Percentiles rank a stretch among this genome's conserved stretches.
These are phyloP conservation scores for Antrodiella citrinella DNA, from an alignment of 768 basidiomycete genomes.

Conservation along the genomic window DNA sequence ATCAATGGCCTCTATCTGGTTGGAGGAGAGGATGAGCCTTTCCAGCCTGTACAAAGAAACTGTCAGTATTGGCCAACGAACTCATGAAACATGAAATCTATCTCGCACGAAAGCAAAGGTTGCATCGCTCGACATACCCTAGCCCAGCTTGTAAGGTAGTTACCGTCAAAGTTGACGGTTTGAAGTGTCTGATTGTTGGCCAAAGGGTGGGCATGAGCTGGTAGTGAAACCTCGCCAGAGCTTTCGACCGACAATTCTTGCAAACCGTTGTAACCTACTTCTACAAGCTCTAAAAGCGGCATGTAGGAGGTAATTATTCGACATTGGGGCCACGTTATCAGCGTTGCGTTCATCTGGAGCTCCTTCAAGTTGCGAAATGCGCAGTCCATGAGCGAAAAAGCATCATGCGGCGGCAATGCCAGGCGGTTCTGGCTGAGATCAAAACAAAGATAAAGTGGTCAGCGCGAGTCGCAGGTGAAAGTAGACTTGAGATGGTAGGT, in stretches of 20 bases:
- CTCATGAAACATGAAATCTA: too few relatives aligned
- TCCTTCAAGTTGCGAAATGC: slow-evolving; percentile 51
- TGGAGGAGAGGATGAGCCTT: slow-evolving; percentile 60
- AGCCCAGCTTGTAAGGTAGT: slow-evolving; percentile 51
- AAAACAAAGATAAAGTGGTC: too few relatives aligned
- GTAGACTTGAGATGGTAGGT: too few relatives aligned
- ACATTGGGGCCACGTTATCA: slow-evolving; percentile 67
- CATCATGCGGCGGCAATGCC: slow-evolving; percentile 20
- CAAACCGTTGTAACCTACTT: slow-evolving; percentile 67
- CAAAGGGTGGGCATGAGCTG: background rate
- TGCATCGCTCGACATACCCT: slow-evolving; percentile 37
- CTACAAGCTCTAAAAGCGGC: slow-evolving; percentile 46
- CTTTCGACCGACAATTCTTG: slow-evolving; percentile 18
- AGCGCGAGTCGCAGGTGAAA: too few relatives aligned
- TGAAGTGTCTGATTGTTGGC: slow-evolving; percentile 27
- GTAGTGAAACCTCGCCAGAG: background rate
- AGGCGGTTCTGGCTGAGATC: slow-evolving; percentile 61
- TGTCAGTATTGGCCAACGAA: background rate
- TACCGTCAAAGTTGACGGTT: slow-evolving; percentile 64
- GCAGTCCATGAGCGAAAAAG: slow-evolving; percentile 4
- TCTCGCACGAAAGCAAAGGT: slow-evolving; percentile 21
- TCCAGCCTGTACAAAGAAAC: slow-evolving; percentile 38
- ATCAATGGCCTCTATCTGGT: slow-evolving; percentile 41
- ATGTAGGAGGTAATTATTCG: slow-evolving; percentile 39
- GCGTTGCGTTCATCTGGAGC: slow-evolving; percentile 66